Percentiles rank a stretch among this genome's conserved stretches.
Evolutionary conservation across 352 stramenopile species (phyloP).

Genomic region (Globisporangium mamillatum): DNA sequence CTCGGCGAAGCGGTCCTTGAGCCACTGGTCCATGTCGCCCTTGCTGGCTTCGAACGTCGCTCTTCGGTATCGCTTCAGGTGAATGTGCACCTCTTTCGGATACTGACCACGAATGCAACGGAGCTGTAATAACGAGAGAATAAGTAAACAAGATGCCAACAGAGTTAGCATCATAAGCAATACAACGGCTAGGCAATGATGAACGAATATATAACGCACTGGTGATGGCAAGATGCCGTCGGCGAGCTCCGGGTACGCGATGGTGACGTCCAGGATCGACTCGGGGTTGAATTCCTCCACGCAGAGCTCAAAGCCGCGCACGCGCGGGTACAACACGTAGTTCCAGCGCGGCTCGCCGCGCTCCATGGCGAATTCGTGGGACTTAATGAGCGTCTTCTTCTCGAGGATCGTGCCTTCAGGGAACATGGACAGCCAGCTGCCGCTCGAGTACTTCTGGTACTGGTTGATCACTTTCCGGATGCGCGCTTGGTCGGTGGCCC

Average conservation of each 20-base stretch:
- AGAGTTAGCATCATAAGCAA: neutral
- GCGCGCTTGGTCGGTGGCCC: constrained; percentile 55
- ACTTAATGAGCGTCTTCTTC: constrained; percentile 59
- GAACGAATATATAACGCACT: constrained; percentile 22
- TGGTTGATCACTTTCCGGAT: constrained; percentile 45
- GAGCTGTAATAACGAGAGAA: neutral
- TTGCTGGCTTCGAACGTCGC: constrained; percentile 40
- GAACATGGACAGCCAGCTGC: constrained; percentile 76
- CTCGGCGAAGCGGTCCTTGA: constrained; percentile 64
- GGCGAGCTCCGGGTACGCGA: constrained; percentile 73
- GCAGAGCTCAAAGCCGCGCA: constrained; percentile 70
- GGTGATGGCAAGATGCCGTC: constrained; percentile 68
- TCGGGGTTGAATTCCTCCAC: constrained; percentile 60
- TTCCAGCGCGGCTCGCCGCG: constrained; percentile 45
- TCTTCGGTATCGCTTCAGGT: constrained; percentile 57
- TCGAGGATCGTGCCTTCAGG: constrained; percentile 75
- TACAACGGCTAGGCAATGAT: neutral
- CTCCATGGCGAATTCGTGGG: constrained; percentile 53
- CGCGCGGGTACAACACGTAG: constrained; percentile 67
- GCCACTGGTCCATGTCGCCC: constrained; percentile 49
- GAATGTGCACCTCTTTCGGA: constrained; percentile 69
- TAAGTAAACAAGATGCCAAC: neutral
- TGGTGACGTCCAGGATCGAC: constrained; percentile 70
- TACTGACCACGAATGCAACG: constrained; percentile 61
- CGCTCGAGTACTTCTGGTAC: constrained; percentile 47